Base-by-base conservation (phyloP, 805 yeast species). In the Hanseniaspora guilliermondii region DNA sequence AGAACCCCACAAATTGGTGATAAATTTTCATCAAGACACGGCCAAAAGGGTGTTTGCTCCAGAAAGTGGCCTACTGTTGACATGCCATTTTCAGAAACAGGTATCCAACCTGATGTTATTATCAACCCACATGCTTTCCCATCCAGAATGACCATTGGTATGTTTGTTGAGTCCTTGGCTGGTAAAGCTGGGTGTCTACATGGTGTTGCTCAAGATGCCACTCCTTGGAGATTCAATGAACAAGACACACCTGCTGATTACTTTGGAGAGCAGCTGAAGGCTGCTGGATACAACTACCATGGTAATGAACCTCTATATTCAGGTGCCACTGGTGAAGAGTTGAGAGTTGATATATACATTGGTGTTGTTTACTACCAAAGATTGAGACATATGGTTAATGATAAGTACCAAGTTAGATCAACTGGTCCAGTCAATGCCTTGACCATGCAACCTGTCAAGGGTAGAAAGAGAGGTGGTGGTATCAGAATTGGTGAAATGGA, bases 401-500 rank as follows among this genome's bases (percentile, higher is more conserved):
- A 93, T 69, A 93, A 93, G 78, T 93, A 88, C 85, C 98, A 93
- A 75, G 98, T 93, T 52, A 85, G 98, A 73, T 87, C 97, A 5
- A 93, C 98, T 17, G 98, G 98, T 66, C 97, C 97, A 6, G 97
- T 93, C 27, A 91, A 91, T 70, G 80, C 93, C 37, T 77, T 93
- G 68, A 93, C 97, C 17, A 88, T 91, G 97, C 98, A 93, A 76
- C 98, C 98, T 40, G 98, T 93, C 55, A 93, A 93, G 74, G 98
- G 98, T 65, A 84, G 98, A 74, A 93, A 93, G 82, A 82, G 97
- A 74, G 82, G 85, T 60, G 98, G 98, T 72, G 98, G 98, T 84
- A 93, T 93, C 62, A 94, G 98, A 77, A 95, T 93, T 39, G 98
- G 98, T 69, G 98, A 93, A 71, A 93, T 93, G 98, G 98, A 93